Conservation (phyloP, 2,329 filamentous ascomycete species). For the Aureobasidium musti region DNA sequence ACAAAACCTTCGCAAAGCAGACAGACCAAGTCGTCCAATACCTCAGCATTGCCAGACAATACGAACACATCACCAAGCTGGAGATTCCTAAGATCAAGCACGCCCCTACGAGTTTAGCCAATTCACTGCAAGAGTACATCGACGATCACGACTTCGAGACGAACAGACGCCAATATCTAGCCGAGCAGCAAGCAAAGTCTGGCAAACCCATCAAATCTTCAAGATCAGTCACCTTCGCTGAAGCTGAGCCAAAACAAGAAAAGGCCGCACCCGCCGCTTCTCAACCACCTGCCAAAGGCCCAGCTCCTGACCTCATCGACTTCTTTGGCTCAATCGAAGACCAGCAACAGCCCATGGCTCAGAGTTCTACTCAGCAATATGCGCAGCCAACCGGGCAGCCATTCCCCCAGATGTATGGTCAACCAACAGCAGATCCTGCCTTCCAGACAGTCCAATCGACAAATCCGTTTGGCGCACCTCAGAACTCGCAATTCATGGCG, state of each 20-base stretch:
- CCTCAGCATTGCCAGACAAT: conserved; percentile 80
- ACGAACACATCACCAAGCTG: conserved; percentile 86
- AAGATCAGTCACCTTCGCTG: conserved; percentile 7
- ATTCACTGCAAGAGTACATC: conserved; percentile 90
- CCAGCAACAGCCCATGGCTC: conserved; percentile 67
- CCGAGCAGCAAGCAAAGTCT: conserved; percentile 75
- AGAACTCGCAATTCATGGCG: conserved; percentile 41
- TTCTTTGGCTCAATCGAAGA: conserved; percentile 94
- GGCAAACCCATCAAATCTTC: conserved; percentile 43
- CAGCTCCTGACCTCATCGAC: conserved; percentile 80
- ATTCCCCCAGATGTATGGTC: conserved; percentile 38
- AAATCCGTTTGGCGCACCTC: conserved; percentile 47
- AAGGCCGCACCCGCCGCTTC: conserved; percentile 39
- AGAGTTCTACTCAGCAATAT: conserved; percentile 38
- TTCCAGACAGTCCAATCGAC: conserved; percentile 37
- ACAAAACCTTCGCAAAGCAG: conserved; percentile 86
- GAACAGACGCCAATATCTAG: conserved; percentile 87
- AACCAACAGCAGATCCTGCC: conserved; percentile 31
- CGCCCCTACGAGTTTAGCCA: conserved; percentile 86
- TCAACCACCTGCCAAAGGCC: conserved; percentile 55
- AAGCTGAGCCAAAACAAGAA: conserved; percentile 2
- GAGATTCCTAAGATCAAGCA: conserved; percentile 98
- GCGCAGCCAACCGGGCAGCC: conserved; percentile 50
- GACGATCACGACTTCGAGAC: conserved; percentile 94
- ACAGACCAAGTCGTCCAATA: conserved; percentile 93